Base-by-base conservation (phyloP, 768 basidiomycete genomes). In the Calvatia gigantea region DNA sequence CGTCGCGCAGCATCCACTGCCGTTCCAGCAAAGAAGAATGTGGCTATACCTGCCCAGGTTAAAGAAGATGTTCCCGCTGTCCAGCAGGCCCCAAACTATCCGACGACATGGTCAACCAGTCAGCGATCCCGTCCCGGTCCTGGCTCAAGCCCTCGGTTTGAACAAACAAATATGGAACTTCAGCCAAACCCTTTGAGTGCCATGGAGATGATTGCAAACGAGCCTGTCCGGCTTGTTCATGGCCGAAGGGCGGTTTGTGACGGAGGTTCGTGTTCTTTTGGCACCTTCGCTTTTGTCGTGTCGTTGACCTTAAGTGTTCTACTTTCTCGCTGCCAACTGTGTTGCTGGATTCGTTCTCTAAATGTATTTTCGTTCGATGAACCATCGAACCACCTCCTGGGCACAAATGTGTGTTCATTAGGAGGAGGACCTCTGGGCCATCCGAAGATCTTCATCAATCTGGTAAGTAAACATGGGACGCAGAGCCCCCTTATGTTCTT, bases 351-450 rank as follows among this genome's bases (percentile, higher is more conserved):
- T 50, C 19, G 32, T 23, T 51, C 31, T 56, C 51, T 54, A 33
- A 48, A 27, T 43, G 38, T 29, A 4, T 11, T 25, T n/a, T 28
- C 5, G 29, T 54, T 49, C n/a, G 39, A 47, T 47, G 17, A 17
- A 35, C 28, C 47, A 39, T 54, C 53, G 57, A 53, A 58, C 15
- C 25, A 27, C 11, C 25, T 38, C 42, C 37, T 32, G 46, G 46
- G 31, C 21, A 48, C 46, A 19, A 42, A 42, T 29, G 12, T 29
- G 32, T 43, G 46, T 25, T 42, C 21, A 55, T 54, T 67, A 98
- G 96, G 96, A 72, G 87, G 86, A 67, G 97, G 96, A 9, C 83
- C 97, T 39, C 80, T 99, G 27, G 97, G 97, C 21, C 97, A 99
- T 68, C 97, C 97, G 4, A 95, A 94, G 76, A 85, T 98, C 58